phyloP scores from a whole-genome alignment of 768 basidiomycete species.

The Lactifluus piperatus region DNA sequence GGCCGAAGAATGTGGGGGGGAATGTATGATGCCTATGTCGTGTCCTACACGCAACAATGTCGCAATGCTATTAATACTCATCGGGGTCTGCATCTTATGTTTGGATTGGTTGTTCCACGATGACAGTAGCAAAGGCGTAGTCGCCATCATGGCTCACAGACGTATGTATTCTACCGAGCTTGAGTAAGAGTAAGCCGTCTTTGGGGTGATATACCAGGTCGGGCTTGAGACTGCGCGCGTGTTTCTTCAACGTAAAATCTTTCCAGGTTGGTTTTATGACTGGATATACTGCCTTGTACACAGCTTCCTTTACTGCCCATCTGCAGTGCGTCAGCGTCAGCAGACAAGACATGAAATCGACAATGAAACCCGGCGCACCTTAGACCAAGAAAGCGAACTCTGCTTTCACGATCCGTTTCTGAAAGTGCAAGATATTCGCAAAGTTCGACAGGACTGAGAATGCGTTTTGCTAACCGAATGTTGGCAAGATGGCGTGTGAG shows the following conservation, averaged over 20 bases:
- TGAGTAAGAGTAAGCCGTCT: constrained; percentile 19
- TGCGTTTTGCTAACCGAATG: constrained; percentile 44
- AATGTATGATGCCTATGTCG: neutral
- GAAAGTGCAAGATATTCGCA: constrained; percentile 33
- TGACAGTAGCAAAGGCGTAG: constrained; percentile 60
- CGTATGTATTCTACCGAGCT: constrained; percentile 41
- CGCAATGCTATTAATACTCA: neutral
- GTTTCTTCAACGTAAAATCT: constrained; percentile 41
- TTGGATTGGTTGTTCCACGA: constrained; percentile 36
- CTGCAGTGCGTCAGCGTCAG: constrained; percentile 29
- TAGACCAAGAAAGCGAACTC: constrained; percentile 55
- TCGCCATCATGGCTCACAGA: constrained; percentile 82
- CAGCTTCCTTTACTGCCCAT: constrained; percentile 80
- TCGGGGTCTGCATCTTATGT: neutral
- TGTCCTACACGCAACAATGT: neutral
- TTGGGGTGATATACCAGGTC: constrained; percentile 28
- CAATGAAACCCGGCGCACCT: constrained; percentile 40
- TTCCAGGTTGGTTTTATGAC: constrained; percentile 59
- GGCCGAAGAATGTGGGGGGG: constrained; percentile 34
- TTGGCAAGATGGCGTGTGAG: constrained; percentile 47
- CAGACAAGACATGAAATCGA: constrained; percentile 5
- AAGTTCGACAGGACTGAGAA: constrained; percentile 47
- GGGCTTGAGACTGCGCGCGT: constrained; percentile 31
- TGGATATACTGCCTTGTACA: constrained; percentile 80
- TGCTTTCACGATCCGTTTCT: constrained; percentile 14